Evolutionary conservation across 345 rosid genomes (phyloP).

Genomic region (Combretum micranthum): DNA sequence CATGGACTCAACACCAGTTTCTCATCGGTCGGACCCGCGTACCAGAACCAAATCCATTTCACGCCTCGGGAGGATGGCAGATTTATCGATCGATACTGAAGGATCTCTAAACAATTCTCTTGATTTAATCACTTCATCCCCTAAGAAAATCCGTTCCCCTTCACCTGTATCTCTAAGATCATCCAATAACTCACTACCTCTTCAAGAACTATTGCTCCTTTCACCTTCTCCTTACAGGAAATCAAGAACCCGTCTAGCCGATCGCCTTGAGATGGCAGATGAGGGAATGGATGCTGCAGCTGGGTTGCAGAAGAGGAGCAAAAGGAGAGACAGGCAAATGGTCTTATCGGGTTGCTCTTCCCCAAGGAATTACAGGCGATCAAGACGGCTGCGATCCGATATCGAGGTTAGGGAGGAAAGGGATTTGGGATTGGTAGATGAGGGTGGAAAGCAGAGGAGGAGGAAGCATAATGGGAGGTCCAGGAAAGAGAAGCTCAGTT

Average conservation of each 20-base stretch:
- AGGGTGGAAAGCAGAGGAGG: conserved; percentile 41
- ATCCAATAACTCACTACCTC: conserved; percentile 10
- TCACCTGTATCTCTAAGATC: conserved; percentile 36
- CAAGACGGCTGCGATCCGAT: conserved; percentile 49
- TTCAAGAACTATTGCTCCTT: conserved; percentile 51
- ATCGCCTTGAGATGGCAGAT: conserved; percentile 53
- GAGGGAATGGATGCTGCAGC: conserved; percentile 36
- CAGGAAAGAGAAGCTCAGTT: conserved; percentile 65
- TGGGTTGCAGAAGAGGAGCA: conserved; percentile 51
- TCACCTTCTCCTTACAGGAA: conserved; percentile 59
- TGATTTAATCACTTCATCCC: conserved; percentile 39
- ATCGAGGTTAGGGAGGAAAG: conserved; percentile 60
- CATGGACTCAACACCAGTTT: conserved; percentile 55
- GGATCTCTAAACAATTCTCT: conserved; percentile 28
- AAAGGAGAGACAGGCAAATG: conserved; percentile 41
- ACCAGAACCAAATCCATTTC: conserved; percentile 50
- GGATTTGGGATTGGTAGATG: conserved; percentile 43
- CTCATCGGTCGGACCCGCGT: conserved; percentile 23
- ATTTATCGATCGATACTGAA: conserved; percentile 22
- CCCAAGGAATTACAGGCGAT: conserved; percentile 50
- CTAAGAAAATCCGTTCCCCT: conserved; percentile 36
- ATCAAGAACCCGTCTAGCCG: conserved; percentile 59
- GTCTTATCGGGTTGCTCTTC: conserved; percentile 38
- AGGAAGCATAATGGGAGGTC: conserved; percentile 43
- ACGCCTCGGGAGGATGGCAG: conserved; percentile 42